Conservation (phyloP, 768 basidiomycete genomes). For the Pleurotus sapidus region DNA sequence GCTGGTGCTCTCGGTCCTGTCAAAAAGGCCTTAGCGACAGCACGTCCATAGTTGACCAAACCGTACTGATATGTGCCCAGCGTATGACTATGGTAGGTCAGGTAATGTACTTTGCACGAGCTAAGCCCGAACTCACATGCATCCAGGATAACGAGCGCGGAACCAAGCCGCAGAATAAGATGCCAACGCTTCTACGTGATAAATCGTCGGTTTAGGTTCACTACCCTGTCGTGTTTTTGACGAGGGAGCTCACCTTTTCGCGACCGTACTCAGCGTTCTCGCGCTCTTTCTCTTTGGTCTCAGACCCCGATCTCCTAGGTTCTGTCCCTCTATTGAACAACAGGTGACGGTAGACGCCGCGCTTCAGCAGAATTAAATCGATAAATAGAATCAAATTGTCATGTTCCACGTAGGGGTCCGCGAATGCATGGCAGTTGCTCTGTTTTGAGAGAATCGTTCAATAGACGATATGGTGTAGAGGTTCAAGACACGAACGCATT, state of each 20-base stretch:
- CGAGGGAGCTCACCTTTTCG: constrained; percentile 22
- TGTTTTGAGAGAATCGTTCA: constrained; percentile 18
- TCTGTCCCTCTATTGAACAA: constrained; percentile 76
- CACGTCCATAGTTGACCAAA: background rate
- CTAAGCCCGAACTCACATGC: constrained; percentile 52
- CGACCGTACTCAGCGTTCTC: background rate
- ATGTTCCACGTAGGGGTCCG: constrained; percentile 87
- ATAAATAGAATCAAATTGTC: constrained; percentile 70
- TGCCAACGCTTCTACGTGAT: constrained; percentile 51
- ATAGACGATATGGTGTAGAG: too few species aligned
- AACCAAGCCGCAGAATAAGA: constrained; percentile 57
- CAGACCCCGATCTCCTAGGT: constrained; percentile 39
- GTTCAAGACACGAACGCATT: constrained; percentile 59
- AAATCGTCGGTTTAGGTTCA: background rate
- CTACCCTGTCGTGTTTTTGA: background rate
- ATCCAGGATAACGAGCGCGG: constrained; percentile 59
- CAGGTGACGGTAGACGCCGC: constrained; percentile 78
- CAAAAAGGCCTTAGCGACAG: background rate
- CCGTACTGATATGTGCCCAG: constrained; percentile 68
- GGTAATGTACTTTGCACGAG: constrained; percentile 1
- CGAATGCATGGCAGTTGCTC: constrained; percentile 63
- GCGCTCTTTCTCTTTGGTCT: background rate
- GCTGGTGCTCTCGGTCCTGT: constrained; percentile 37
- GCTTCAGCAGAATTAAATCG: constrained; percentile 80
- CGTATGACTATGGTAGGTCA: constrained; percentile 57